Evolutionary conservation across 1,139 yeast species (phyloP), one percentile per base, ranked within the genome.

Genomic region (Suzukiozyma palmioleophila): DNA sequence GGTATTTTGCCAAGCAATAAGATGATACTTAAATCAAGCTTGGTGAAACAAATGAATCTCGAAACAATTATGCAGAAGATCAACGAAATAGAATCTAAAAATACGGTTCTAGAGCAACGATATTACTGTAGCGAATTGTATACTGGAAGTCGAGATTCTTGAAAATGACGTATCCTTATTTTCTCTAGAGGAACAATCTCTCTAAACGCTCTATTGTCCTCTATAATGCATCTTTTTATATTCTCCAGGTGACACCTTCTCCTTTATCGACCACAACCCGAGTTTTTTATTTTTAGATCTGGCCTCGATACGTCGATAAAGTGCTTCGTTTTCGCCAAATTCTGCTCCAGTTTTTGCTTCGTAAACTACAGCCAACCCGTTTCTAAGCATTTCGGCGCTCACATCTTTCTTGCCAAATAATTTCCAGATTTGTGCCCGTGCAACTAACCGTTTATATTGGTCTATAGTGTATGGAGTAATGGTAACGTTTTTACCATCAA

Each of bases 381-480:
- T 65, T 37, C 77, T 74, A 24, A 92, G 61, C 96, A 92, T 88
- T 58, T 90, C 95, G 5, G 83, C 80, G 52, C 96, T 83, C 10
- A 92, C 82, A 54, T 92, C 96, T 47, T 74, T 77, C 48, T 72
- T 73, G 0, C 96, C 94, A 3, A 77, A 75, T 75, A 84, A 77
- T 59, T 81, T 83, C 78, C 86, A 76, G 8, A 87, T 77, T 44
- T 75, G 73, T 9, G 85, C 95, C 47, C 84, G 80, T 1, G 89
- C 94, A 3, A 92, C 97, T 21, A 89, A 82, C 37, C 99, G 67
- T 42, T 82, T 84, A 59, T 94, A 92, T 60, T 92, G 97, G 59
- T 92, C 99, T 3, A 85, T 65, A 33, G 84, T 73, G 38, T 85
- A 72, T 0, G 97, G 96, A 39, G 84, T 79, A 5, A 92, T 75